Percentiles rank a stretch among this genome's conserved stretches.
Evolutionary conservation across 2,329 filamentous ascomycete genomes (phyloP).

Genomic region (Alternaria gansuensis): DNA sequence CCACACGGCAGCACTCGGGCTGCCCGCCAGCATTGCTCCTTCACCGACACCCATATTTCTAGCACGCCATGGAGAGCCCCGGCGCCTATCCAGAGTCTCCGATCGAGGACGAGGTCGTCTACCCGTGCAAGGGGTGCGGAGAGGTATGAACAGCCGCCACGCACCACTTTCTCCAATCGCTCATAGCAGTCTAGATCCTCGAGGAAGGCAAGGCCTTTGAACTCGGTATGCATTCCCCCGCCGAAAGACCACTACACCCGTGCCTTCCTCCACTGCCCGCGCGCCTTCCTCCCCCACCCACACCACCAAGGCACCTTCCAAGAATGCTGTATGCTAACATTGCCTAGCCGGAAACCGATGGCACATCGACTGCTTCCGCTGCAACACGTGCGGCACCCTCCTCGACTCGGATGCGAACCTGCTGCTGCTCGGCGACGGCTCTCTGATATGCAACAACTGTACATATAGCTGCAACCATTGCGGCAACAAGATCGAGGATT

Average conservation of each 20-base stretch:
- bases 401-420: conserved; percentile 99
- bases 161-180: conserved; percentile 24
- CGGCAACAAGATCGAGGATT: conserved; percentile 96
- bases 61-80: conserved; percentile 62
- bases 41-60: conserved; percentile 15
- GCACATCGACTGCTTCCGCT: conserved; percentile 99
- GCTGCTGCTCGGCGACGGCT: conserved; percentile 94
- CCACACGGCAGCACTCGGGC: conserved; percentile 7
- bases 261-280: conserved; percentile 19
- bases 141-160: conserved; percentile 42
- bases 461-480: conserved; percentile 98
- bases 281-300: conserved; percentile 22
- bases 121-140: conserved; percentile 72
- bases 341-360: conserved; percentile 86
- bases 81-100: conserved; percentile 63
- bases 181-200: conserved; percentile 73
- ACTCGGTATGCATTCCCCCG: conserved; percentile 71
- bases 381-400: conserved; percentile 92
- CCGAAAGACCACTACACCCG: conserved; percentile 26
- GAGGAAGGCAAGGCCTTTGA: conserved; percentile 99
- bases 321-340: conserved; percentile 36
- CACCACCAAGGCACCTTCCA: background rate
- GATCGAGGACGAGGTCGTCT: conserved; percentile 59
- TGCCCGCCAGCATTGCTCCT: conserved; percentile 9
- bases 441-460: conserved; percentile 98